These are phyloP conservation scores for Acanthamoeba triangularis DNA, from an alignment of 208 protist species.

Conservation along the genomic window DNA sequence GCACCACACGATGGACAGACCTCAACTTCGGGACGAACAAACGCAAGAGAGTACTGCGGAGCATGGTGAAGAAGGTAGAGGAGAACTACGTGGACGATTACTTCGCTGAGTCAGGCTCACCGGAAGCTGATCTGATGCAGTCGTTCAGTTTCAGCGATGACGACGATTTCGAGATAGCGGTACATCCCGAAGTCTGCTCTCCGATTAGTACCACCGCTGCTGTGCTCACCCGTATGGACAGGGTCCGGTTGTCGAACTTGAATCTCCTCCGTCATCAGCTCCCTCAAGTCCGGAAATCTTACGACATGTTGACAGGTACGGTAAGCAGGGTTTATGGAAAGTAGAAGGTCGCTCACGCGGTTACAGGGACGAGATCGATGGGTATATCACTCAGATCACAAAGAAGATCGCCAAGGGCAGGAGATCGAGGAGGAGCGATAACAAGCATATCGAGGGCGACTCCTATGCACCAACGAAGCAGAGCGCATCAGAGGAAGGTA, in stretches of 20 bases:
- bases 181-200: neutral
- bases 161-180: neutral
- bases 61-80: conserved; percentile 57
- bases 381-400: conserved; percentile 27
- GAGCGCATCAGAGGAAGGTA: neutral
- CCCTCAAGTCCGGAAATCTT: conserved; percentile 32
- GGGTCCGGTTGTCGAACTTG: neutral
- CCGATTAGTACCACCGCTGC: neutral
- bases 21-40: conserved; percentile 44
- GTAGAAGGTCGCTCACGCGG: neutral
- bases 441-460: neutral
- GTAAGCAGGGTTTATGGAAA: neutral
- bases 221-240: neutral
- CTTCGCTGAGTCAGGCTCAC: neutral
- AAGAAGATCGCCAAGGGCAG: neutral
- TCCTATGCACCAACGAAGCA: neutral
- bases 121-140: neutral
- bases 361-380: conserved; percentile 45
- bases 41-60: conserved; percentile 21
- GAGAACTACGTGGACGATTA: conserved; percentile 14
- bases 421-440: neutral
- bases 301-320: neutral
- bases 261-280: neutral
- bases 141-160: conserved; percentile 40
- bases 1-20: neutral